Evolutionary conservation across 1,284 basidiomycete species (phyloP), one percentile per base, ranked within the genome.

Genomic region (Macrocybe sp.): DNA sequence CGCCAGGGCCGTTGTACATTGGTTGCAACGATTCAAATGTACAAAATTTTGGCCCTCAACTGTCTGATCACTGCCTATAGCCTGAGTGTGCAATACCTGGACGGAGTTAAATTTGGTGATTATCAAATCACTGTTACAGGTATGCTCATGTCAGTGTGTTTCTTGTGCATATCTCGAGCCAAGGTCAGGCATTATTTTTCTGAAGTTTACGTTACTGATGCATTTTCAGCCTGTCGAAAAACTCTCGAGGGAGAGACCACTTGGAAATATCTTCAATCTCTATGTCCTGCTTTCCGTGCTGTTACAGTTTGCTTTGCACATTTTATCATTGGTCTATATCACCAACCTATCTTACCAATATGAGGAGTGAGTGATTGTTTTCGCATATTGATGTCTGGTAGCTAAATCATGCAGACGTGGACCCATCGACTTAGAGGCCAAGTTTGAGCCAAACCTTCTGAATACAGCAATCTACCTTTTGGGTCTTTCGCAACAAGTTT

Each of bases 1-100:
- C 85, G 94, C 39, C 94, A 97, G 70, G 94, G 95, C 16, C 88
- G 94, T 40, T 97, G 94, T 72, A 97, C 94, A 0, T 82, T 97
- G 10, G 94, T 97, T 38, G 94, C 94, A 1, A 97, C 94, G 1
- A 89, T 95, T 49, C 95, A 97, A 70, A 97, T 97, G 94, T 97
- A 97, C 83, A 97, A 97, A 75, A 97, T 97, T 57, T 75, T 97
- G 35, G 94, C 94, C 2, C 73, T 97, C 52, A 97, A 97, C 66
- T 97, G 94, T 64, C 74, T 97, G 37, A 97, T 97, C 64, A 96
- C 93, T 2, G 94, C 94, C 31, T 97, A 95, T 71, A 93, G 89
- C 65, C 73, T 97, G 53, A 93, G 89, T 58, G 95, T 97, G 22
- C 93, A 96, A 66, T 97, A 97, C 63, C 75, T 97, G 11, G 93